Evolutionary conservation across 2,329 filamentous ascomycete genomes (phyloP).

Genomic region (Xylariaceae sp.): DNA sequence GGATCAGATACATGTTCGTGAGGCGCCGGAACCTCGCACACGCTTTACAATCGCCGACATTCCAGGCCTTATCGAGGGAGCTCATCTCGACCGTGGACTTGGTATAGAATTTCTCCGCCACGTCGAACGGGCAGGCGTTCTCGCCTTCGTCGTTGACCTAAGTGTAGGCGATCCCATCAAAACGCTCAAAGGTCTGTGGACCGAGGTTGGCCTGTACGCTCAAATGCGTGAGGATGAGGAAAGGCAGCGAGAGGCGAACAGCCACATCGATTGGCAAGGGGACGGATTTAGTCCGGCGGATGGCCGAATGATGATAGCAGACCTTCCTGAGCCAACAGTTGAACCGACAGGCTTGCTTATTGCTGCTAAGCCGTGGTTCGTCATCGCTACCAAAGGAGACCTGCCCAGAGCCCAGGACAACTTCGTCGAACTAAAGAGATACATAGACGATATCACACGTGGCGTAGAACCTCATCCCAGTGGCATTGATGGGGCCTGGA

Average conservation of each 20-base stretch:
- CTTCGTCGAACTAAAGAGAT: conserved; percentile 62
- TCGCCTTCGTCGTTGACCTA: conserved; percentile 91
- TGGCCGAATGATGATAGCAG: conserved; percentile 30
- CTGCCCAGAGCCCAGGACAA: conserved; percentile 72
- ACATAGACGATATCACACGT: conserved; percentile 60
- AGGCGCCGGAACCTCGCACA: conserved; percentile 53
- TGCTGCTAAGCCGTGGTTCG: conserved; percentile 93
- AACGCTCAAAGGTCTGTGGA: conserved; percentile 79
- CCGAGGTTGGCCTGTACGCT: conserved; percentile 81
- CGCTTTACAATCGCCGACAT: conserved; percentile 95
- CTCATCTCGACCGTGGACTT: conserved; percentile 84
- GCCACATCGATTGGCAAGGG: conserved; percentile 53
- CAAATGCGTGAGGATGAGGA: conserved; percentile 71
- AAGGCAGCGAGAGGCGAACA: conserved; percentile 54
- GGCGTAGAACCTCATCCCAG: conserved; percentile 68
- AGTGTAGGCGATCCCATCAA: conserved; percentile 70
- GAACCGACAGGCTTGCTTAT: conserved; percentile 56
- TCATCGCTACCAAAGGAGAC: conserved; percentile 90
- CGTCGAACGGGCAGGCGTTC: conserved; percentile 85
- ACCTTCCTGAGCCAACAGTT: conserved; percentile 8
- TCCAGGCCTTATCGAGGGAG: conserved; percentile 85
- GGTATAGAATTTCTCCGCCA: conserved; percentile 90
- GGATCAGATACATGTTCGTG: conserved; percentile 21
- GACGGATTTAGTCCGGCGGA: conserved; percentile 36
- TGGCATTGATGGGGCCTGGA: conserved; percentile 52